phyloP scores from a whole-genome alignment of 257 asterid species.

The Solanum neorickii region DNA sequence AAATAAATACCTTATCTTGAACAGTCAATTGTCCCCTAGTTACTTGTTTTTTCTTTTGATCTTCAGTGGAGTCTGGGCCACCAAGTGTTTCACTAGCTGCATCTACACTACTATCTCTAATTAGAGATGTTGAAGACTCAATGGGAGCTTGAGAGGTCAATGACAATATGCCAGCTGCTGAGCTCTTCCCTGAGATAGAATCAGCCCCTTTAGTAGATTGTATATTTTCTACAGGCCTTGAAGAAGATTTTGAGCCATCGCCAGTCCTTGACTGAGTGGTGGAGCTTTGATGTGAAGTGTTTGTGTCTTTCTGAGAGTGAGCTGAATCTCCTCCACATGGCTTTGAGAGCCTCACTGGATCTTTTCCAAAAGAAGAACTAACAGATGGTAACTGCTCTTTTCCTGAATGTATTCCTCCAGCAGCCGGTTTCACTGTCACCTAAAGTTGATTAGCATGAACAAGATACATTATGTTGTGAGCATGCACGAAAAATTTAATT shows the following conservation, averaged over 20 bases:
- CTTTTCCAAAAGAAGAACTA: conserved; percentile 39
- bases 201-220: conserved; percentile 9
- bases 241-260: conserved; percentile 16
- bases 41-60: conserved; percentile 18
- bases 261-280: conserved; percentile 32
- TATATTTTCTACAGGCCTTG: conserved; percentile 4
- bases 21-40: background rate
- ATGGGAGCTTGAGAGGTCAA: conserved; percentile 11
- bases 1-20: conserved; percentile 40
- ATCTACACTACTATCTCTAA: conserved; percentile 10
- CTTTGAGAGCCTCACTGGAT: conserved; percentile 24
- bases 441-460: conserved; percentile 9
- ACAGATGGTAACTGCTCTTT: conserved; percentile 30
- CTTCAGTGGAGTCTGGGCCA: conserved; percentile 18
- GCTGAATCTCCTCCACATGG: conserved; percentile 13
- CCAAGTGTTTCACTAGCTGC: conserved; percentile 8
- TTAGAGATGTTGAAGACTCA: conserved; percentile 15
- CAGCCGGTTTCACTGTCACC: conserved; percentile 71
- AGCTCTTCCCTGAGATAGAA: conserved; percentile 19
- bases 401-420: conserved; percentile 31
- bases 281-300: conserved; percentile 21
- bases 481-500: background rate
- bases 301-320: conserved; percentile 30
- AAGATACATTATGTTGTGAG: background rate
- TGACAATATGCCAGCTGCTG: conserved; percentile 4